Conservation (phyloP, 768 basidiomycete genomes). For the Termitomyces sp. region DNA sequence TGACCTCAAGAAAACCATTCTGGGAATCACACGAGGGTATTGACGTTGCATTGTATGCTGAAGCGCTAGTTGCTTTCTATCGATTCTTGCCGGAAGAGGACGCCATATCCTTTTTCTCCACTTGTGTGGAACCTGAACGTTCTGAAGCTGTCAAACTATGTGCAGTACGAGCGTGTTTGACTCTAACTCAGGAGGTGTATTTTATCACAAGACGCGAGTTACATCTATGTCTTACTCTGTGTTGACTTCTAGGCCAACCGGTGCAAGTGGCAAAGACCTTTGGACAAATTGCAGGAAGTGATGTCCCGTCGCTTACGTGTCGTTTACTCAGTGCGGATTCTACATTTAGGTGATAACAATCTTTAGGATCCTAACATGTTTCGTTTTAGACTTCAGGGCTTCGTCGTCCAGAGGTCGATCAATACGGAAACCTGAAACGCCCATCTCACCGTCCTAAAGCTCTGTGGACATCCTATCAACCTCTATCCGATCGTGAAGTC, state of each 20-base stretch:
- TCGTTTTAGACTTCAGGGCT: constrained; percentile 43
- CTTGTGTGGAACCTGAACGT: constrained; percentile 72
- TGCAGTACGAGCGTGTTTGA: constrained; percentile 72
- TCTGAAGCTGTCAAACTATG: constrained; percentile 81
- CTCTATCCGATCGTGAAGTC: constrained; percentile 66
- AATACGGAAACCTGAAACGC: constrained; percentile 52
- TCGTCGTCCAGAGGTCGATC: constrained; percentile 62
- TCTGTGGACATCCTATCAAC: constrained; percentile 52
- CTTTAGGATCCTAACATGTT: neutral
- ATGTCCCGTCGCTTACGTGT: constrained; percentile 49
- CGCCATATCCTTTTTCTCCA: constrained; percentile 54
- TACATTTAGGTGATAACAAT: neutral
- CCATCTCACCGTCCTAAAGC: constrained; percentile 58
- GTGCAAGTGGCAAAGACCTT: constrained; percentile 55
- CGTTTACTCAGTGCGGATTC: constrained; percentile 52
- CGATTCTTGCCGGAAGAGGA: constrained; percentile 68
- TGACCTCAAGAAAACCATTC: constrained; percentile 55
- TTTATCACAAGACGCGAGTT: neutral
- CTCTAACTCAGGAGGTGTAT: constrained; percentile 63
- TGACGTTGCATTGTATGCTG: constrained; percentile 75
- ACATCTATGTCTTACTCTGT: neutral
- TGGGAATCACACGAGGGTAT: constrained; percentile 71
- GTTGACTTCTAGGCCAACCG: constrained; percentile 34
- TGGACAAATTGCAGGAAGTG: constrained; percentile 45
- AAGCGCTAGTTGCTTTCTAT: constrained; percentile 71